These are phyloP conservation scores for Suillus subalutaceus DNA, from an alignment of 768 basidiomycete species.

Conservation along the genomic window DNA sequence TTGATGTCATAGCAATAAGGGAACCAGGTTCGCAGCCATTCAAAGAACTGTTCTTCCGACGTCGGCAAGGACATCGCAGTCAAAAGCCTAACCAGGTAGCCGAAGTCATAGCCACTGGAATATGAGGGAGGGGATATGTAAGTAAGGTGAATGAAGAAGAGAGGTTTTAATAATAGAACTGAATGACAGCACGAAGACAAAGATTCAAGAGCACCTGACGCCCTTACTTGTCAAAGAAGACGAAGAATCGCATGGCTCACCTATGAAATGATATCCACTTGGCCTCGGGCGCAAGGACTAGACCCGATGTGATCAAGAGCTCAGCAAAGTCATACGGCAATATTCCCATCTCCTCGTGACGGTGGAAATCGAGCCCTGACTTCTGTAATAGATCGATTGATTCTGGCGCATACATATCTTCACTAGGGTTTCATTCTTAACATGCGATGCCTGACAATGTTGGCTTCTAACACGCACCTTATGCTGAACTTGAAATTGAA, in stretches of 20 bases:
- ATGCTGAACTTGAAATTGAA: conserved; percentile 97
- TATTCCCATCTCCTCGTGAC: conserved; percentile 92
- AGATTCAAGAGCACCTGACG: neutral
- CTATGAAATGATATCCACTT: conserved; percentile 99
- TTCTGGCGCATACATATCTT: conserved; percentile 99
- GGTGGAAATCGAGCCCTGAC: conserved; percentile 93
- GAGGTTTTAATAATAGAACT: neutral
- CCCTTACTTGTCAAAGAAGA: neutral
- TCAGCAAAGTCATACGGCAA: conserved; percentile 94
- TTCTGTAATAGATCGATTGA: conserved; percentile 93
- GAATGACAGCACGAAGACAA: neutral
- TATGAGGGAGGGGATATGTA: neutral
- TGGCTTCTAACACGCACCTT: conserved; percentile 49
- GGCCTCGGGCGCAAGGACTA: conserved; percentile 86
- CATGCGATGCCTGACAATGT: neutral
- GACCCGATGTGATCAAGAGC: conserved; percentile 92
- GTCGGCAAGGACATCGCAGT: conserved; percentile 85
- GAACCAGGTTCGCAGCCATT: conserved; percentile 88
- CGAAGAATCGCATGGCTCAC: conserved; percentile 48
- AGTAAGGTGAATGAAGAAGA: neutral
- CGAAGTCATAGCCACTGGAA: conserved; percentile 95
- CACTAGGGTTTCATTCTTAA: conserved; percentile 47
- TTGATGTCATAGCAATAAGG: conserved; percentile 98
- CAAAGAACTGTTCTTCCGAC: conserved; percentile 89
- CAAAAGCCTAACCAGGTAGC: conserved; percentile 94